Conservation (phyloP, 2,329 filamentous ascomycete species). For the Monosporascus sp. region DNA sequence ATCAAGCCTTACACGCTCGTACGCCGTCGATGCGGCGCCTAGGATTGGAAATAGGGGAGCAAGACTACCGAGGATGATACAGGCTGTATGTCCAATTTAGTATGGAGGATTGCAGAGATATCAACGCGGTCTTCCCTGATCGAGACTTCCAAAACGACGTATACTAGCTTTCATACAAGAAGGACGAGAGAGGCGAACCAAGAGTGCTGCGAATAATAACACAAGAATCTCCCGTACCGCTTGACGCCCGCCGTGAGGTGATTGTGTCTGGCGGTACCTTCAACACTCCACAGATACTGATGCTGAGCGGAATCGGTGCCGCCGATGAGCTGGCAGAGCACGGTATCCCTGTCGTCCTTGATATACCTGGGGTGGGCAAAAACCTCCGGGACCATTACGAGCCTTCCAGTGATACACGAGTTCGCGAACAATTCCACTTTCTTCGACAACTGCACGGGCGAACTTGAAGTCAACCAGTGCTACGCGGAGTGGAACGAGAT, state of each 20-base stretch:
- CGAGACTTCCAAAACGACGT: conserved; percentile 5
- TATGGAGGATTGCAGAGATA: background rate
- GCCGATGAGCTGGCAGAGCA: conserved; percentile 30
- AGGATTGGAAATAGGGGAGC: conserved; percentile 60
- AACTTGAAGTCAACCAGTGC: conserved; percentile 29
- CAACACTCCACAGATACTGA: conserved; percentile 35
- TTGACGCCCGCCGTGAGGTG: conserved; percentile 33
- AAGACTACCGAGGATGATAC: conserved; percentile 57
- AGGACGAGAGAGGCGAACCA: conserved; percentile 1
- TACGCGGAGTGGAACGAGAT: conserved; percentile 13
- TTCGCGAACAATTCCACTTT: conserved; percentile 31
- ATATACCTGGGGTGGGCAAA: conserved; percentile 52
- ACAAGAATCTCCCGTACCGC: conserved; percentile 3
- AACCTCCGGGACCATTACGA: conserved; percentile 54
- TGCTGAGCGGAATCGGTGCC: conserved; percentile 43
- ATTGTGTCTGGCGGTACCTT: conserved; percentile 42
- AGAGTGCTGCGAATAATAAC: background rate
- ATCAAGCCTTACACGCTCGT: conserved; percentile 51
- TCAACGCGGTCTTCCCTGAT: conserved; percentile 1
- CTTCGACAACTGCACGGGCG: conserved; percentile 30
- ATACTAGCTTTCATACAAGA: conserved; percentile 6
- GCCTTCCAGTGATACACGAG: conserved; percentile 40
- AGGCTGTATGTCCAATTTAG: conserved; percentile 33
- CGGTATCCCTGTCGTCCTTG: conserved; percentile 36
- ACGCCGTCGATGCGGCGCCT: conserved; percentile 52